Percentiles rank a stretch among this genome's conserved stretches.
phyloP scores from a whole-genome alignment of 108 stramenopile genomes.

The Skeletonema grethae region DNA sequence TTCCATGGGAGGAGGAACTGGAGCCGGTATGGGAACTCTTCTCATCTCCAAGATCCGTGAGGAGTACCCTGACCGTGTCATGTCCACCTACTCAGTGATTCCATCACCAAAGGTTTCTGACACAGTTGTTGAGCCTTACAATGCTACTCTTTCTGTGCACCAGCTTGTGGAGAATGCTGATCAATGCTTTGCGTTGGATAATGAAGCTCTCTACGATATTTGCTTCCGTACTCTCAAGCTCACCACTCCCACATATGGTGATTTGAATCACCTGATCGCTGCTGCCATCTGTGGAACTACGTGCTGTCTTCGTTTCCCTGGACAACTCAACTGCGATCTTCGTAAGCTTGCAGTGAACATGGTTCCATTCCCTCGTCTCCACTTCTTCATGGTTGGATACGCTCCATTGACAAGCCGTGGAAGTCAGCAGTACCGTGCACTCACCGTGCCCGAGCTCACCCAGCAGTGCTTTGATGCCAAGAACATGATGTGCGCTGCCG shows the following conservation, averaged over 20 bases:
- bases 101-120: conserved; percentile 97
- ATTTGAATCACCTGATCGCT: conserved; percentile 95
- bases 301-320: conserved; percentile 96
- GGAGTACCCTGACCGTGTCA: conserved; percentile 95
- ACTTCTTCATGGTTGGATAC: conserved; percentile 99
- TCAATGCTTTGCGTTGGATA: conserved; percentile 95
- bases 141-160: conserved; percentile 96
- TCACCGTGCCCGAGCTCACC: conserved; percentile 97
- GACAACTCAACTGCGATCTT: conserved; percentile 98
- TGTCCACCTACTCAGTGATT: conserved; percentile 90
- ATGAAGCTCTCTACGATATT: conserved; percentile 97
- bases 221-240: conserved; percentile 95
- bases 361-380: conserved; percentile 98
- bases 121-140: conserved; percentile 97
- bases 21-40: conserved; percentile 94
- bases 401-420: conserved; percentile 90
- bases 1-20: conserved; percentile 94
- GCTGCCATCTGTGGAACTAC: conserved; percentile 95
- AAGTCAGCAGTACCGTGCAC: conserved; percentile 94
- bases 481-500: conserved; percentile 99
- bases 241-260: conserved; percentile 88
- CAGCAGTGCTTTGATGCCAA: conserved; percentile 96
- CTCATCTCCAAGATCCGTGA: conserved; percentile 95
- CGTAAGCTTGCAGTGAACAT: conserved; percentile 99
- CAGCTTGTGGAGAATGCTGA: conserved; percentile 98